Evolutionary conservation across 805 yeast genomes (phyloP).

Genomic region (Sungouiella thailandica): DNA sequence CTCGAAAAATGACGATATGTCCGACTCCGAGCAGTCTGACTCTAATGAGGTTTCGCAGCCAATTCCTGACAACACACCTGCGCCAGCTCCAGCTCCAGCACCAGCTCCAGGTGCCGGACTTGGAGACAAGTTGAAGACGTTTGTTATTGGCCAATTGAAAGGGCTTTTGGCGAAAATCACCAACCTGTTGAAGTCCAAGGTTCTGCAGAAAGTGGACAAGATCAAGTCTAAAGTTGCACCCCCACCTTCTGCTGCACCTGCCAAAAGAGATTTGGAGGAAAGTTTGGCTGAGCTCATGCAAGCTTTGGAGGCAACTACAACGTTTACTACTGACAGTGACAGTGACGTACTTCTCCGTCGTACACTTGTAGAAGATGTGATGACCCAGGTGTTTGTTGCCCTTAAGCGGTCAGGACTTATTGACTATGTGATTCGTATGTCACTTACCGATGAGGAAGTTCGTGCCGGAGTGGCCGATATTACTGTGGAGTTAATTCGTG

Average conservation of each 20-base stretch:
- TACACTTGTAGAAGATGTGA: slow-evolving; percentile 12
- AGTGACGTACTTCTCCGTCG: background rate
- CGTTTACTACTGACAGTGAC: background rate
- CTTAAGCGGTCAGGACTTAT: slow-evolving; percentile 28
- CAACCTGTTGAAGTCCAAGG: no score
- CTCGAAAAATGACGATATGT: background rate
- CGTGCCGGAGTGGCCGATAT: slow-evolving; percentile 21
- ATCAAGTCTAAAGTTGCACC: background rate
- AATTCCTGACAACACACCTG: background rate
- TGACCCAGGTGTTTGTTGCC: slow-evolving; percentile 19
- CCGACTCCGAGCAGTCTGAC: background rate
- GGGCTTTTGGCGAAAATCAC: no score
- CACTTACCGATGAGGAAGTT: slow-evolving; percentile 25
- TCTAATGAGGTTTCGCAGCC: background rate
- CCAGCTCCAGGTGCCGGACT: no score
- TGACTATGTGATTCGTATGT: slow-evolving; percentile 20
- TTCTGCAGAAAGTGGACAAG: background rate
- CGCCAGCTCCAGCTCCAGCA: background rate
- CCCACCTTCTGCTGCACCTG: background rate
- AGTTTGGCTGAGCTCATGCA: background rate
- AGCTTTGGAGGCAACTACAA: no score
- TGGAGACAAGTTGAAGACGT: slow-evolving; percentile 17
- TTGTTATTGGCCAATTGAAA: background rate
- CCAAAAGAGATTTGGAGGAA: no score
- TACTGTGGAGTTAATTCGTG: slow-evolving; percentile 21